Conservation (phyloP, 495 filamentous ascomycete species). For the Pyrenula aspistea region DNA sequence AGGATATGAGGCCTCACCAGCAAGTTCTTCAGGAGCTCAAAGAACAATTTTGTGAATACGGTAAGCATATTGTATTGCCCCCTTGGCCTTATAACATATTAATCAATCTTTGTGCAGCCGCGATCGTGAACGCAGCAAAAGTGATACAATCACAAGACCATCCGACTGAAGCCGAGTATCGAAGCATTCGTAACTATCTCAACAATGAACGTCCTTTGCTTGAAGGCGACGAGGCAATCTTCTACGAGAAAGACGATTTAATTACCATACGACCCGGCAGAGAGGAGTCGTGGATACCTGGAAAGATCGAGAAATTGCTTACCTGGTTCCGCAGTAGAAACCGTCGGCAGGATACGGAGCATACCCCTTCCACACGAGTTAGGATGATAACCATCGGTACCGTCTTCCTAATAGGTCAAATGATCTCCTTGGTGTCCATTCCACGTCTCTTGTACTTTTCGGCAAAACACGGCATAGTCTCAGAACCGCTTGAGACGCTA, state of each 20-base stretch:
- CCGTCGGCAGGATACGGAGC: slow-evolving; percentile 1
- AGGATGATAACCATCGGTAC: too few relatives aligned
- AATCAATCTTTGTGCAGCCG: slow-evolving; percentile 7
- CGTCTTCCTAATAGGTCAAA: too few relatives aligned
- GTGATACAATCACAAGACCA: slow-evolving; percentile 18
- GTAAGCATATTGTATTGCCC: slow-evolving; percentile 5
- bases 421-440: too few relatives aligned
- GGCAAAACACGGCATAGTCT: not conserved
- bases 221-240: slow-evolving; percentile 17
- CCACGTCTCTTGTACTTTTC: too few relatives aligned
- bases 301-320: slow-evolving; percentile 18
- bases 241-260: slow-evolving; percentile 26
- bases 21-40: slow-evolving; percentile 16
- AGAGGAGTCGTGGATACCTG: slow-evolving; percentile 28
- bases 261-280: slow-evolving; percentile 22
- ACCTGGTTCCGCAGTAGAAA: slow-evolving; percentile 14
- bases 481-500: not conserved
- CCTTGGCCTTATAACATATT: not conserved
- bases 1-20: slow-evolving; percentile 8
- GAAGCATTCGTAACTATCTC: slow-evolving; percentile 21
- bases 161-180: slow-evolving; percentile 22
- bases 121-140: slow-evolving; percentile 21
- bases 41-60: slow-evolving; percentile 21
- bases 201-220: slow-evolving; percentile 12
- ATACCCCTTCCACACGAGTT: too few relatives aligned